These are phyloP conservation scores for Dendrobium huoshanense DNA, from an alignment of 106 monocot genomes.

Conservation along the genomic window DNA sequence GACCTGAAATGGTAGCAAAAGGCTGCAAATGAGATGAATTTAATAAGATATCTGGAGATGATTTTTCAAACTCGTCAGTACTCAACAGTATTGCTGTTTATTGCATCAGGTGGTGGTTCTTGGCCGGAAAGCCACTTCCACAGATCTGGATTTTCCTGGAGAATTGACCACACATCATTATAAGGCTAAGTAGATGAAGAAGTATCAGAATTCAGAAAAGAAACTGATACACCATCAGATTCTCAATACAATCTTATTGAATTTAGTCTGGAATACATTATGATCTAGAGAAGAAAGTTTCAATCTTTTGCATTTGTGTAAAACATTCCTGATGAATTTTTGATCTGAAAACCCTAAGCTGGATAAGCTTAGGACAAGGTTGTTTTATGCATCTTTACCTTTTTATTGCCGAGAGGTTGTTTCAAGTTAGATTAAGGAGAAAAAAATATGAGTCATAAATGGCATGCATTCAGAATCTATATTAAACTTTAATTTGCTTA, in stretches of 20 bases:
- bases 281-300: not conserved
- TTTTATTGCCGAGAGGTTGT: too few relatives aligned
- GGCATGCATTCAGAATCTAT: too few relatives aligned
- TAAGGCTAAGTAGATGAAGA: not conserved
- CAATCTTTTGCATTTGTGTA: too few relatives aligned
- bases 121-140: slow-evolving; percentile 98
- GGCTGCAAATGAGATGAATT: not conserved
- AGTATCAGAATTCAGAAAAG: not conserved
- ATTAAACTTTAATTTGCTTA: too few relatives aligned
- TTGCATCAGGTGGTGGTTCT: slow-evolving; percentile 80
- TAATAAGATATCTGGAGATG: too few relatives aligned
- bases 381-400: too few relatives aligned
- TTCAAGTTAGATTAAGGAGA: too few relatives aligned
- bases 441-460: too few relatives aligned
- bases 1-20: slow-evolving; percentile 32
- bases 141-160: slow-evolving; percentile 95
- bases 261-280: not conserved
- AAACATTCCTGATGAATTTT: too few relatives aligned
- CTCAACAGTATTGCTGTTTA: slow-evolving; percentile 68
- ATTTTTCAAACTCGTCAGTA: not conserved
- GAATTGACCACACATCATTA: slow-evolving; percentile 5
- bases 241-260: not conserved
- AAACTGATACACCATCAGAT: not conserved
- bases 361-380: too few relatives aligned
- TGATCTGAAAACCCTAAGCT: too few relatives aligned